Percentiles rank a stretch among this genome's conserved stretches.
These are phyloP conservation scores for Clarireedia monteithiana DNA, from an alignment of 2,329 filamentous ascomycete genomes.

Conservation along the genomic window DNA sequence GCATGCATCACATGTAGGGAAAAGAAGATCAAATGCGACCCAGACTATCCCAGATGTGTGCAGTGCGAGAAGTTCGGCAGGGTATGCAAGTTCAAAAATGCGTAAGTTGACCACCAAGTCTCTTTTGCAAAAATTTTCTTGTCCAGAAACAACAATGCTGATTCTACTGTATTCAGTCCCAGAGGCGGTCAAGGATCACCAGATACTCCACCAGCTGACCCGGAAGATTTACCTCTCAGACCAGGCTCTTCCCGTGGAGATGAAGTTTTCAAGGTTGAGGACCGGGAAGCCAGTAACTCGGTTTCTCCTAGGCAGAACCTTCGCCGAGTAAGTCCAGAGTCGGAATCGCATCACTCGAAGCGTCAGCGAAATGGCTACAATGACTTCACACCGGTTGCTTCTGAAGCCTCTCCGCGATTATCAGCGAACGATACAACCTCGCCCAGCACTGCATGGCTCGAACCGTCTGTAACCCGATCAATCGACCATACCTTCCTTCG, in stretches of 20 bases:
- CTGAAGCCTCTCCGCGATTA: slow-evolving; percentile 24
- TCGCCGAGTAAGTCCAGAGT: slow-evolving; percentile 23
- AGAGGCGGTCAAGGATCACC: slow-evolving; percentile 30
- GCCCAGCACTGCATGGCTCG: slow-evolving; percentile 17
- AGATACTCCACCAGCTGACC: slow-evolving; percentile 28
- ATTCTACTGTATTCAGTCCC: slow-evolving; percentile 28
- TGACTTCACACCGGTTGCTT: slow-evolving; percentile 26
- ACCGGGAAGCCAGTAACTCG: slow-evolving; percentile 21
- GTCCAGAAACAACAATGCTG: slow-evolving; percentile 26
- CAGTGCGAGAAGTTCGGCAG: slow-evolving; percentile 90
- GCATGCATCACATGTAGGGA: slow-evolving; percentile 90
- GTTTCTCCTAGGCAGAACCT: slow-evolving; percentile 23
- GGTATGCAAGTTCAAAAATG: slow-evolving; percentile 76
- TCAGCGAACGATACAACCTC: slow-evolving; percentile 19
- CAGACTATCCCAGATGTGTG: slow-evolving; percentile 76
- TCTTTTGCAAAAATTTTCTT: background rate
- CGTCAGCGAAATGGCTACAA: slow-evolving; percentile 26
- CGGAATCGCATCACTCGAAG: slow-evolving; percentile 24
- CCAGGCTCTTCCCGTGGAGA: slow-evolving; percentile 26
- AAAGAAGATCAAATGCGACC: slow-evolving; percentile 97
- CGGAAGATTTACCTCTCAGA: slow-evolving; percentile 23
- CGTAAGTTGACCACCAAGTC: slow-evolving; percentile 48
- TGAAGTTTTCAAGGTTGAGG: slow-evolving; percentile 23
- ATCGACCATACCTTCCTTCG: slow-evolving; percentile 16
- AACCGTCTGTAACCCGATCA: slow-evolving; percentile 11